Evolutionary conservation across 2,329 filamentous ascomycete genomes (phyloP).

Genomic region (Aspergillus ibericus): DNA sequence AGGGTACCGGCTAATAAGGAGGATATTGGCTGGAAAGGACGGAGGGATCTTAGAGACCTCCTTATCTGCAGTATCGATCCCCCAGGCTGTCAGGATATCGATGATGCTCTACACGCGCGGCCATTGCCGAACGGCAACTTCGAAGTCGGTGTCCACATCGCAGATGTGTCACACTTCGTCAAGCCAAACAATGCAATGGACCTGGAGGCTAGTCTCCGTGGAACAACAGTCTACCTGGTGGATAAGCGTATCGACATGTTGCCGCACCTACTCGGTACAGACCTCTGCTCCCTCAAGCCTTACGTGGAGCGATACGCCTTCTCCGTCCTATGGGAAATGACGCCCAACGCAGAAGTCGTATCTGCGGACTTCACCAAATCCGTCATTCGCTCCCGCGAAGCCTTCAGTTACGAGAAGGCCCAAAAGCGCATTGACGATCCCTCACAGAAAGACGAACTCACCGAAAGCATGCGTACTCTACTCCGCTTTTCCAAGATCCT

Average conservation of each 20-base stretch:
- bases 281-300: constrained; percentile 93
- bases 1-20: constrained; percentile 76
- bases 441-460: constrained; percentile 85
- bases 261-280: constrained; percentile 91
- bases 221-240: constrained; percentile 94
- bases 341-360: constrained; percentile 79
- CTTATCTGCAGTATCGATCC: constrained; percentile 98
- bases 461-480: constrained; percentile 81
- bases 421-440: constrained; percentile 90
- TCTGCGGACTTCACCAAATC: constrained; percentile 92
- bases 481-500: constrained; percentile 89
- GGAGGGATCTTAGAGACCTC: constrained; percentile 79
- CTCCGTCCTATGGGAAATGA: constrained; percentile 85
- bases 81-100: constrained; percentile 93
- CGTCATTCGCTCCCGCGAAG: constrained; percentile 93
- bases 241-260: constrained; percentile 99
- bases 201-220: constrained; percentile 85
- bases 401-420: constrained; percentile 96
- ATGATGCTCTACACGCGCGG: constrained; percentile 89
- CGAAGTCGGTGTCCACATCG: constrained; percentile 96
- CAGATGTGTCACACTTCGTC: constrained; percentile 98
- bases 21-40: constrained; percentile 82
- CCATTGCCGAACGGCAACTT: constrained; percentile 87
- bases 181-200: constrained; percentile 98
- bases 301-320: constrained; percentile 95